A percentile compares a stretch with the other conserved stretches of the same genome.
Conservation (phyloP, 352 stramenopile species). For the Globisporangium carolinianum region DNA sequence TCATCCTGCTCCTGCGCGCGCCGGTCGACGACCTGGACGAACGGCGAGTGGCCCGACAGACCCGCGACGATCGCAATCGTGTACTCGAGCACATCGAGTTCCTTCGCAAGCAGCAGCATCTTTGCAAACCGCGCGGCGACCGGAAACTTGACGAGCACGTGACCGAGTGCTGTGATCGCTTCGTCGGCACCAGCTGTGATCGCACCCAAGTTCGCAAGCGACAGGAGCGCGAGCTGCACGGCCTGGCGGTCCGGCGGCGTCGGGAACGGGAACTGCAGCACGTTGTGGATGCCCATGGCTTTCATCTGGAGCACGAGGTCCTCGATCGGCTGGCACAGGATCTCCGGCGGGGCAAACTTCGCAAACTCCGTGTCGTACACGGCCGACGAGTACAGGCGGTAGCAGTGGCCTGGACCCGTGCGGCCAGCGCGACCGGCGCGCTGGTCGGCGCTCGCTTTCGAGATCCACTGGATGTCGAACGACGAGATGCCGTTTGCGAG, state of each 20-base stretch:
- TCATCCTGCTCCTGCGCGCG: conserved; percentile 39
- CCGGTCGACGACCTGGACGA: conserved; percentile 56
- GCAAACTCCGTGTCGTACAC: conserved; percentile 95
- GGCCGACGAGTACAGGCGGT: conserved; percentile 95
- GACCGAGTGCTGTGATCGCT: conserved; percentile 75
- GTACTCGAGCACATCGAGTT: conserved; percentile 68
- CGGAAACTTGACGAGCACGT: conserved; percentile 80
- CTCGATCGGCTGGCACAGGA: conserved; percentile 89
- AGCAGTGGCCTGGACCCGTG: conserved; percentile 96
- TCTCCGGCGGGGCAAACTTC: conserved; percentile 88
- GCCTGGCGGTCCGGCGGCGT: conserved; percentile 87
- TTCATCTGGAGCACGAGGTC: conserved; percentile 97
- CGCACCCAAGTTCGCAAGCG: conserved; percentile 77
- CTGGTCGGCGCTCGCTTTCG: conserved; percentile 79
- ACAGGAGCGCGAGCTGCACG: conserved; percentile 79
- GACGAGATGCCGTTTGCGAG: conserved; percentile 87
- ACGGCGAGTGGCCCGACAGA: conserved; percentile 68
- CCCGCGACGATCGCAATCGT: conserved; percentile 75
- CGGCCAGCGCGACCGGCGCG: conserved; percentile 94
- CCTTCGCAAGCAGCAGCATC: conserved; percentile 83
- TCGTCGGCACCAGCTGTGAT: conserved; percentile 52
- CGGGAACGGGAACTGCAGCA: conserved; percentile 95
- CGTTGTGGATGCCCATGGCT: conserved; percentile 94
- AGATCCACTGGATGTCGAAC: conserved; percentile 91
- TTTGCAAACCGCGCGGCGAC: conserved; percentile 85